These are phyloP conservation scores for Leptodermis oblonga DNA, from an alignment of 257 asterid species.

Conservation along the genomic window DNA sequence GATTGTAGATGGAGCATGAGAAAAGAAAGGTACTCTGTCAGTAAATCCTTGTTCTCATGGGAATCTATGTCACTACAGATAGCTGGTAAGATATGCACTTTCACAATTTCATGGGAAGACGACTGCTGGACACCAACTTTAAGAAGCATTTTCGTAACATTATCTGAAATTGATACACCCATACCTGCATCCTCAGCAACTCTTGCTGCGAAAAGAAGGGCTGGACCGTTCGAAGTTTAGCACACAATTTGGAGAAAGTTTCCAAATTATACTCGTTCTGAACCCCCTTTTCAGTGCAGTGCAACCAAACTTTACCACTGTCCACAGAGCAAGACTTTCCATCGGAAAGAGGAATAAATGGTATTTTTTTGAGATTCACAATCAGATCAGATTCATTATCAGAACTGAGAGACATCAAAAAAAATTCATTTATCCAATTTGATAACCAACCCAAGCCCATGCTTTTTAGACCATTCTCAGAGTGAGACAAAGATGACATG, in stretches of 20 bases:
- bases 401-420: conserved; percentile 39
- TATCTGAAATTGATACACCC: conserved; percentile 42
- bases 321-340: conserved; percentile 65
- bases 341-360: conserved; percentile 83
- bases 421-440: conserved; percentile 62
- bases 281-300: conserved; percentile 40
- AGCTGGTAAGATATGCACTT: conserved; percentile 71
- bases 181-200: conserved; percentile 41
- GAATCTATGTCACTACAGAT: conserved; percentile 45
- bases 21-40: conserved; percentile 81
- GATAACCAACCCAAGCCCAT: conserved; percentile 81
- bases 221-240: conserved; percentile 64
- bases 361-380: conserved; percentile 47
- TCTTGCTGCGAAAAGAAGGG: conserved; percentile 59
- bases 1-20: conserved; percentile 84
- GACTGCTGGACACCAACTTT: conserved; percentile 80
- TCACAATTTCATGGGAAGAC: conserved; percentile 84
- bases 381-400: conserved; percentile 50
- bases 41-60: conserved; percentile 43
- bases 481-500: conserved; percentile 55
- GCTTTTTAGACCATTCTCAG: conserved; percentile 50
- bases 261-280: conserved; percentile 45
- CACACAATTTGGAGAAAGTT: conserved; percentile 65
- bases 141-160: conserved; percentile 65
- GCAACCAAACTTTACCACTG: conserved; percentile 79